These are phyloP conservation scores for Flaveria brownii DNA, from an alignment of 129 eudicot genomes.

Conservation along the genomic window DNA sequence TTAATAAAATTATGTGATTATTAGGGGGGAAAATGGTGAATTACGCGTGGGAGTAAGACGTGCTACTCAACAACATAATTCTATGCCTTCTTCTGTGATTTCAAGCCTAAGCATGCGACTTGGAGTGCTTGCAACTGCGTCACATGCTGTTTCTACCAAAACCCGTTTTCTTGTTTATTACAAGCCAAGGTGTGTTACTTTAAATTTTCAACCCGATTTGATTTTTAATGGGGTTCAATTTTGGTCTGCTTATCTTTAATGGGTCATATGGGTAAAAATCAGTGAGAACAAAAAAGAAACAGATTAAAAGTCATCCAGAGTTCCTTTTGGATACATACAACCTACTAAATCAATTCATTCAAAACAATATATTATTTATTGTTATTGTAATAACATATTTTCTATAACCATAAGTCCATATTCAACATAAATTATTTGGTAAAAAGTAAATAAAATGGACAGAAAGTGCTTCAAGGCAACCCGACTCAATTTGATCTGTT, in stretches of 20 bases:
- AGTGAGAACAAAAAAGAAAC: background rate
- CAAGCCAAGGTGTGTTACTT: conserved; percentile 64
- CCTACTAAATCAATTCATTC: background rate
- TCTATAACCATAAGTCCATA: background rate
- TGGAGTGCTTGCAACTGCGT: conserved; percentile 92
- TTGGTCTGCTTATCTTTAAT: background rate
- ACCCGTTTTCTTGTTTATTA: conserved; percentile 76
- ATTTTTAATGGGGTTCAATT: background rate
- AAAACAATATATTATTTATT: background rate
- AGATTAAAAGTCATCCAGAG: background rate
- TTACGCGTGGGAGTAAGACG: conserved; percentile 86
- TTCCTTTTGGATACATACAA: conserved; percentile 6
- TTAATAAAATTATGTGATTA: conserved; percentile 12
- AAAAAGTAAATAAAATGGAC: background rate
- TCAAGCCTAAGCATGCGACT: conserved; percentile 93
- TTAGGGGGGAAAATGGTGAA: conserved; percentile 73
- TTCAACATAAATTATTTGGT: background rate
- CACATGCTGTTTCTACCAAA: conserved; percentile 70
- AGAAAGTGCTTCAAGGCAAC: background rate
- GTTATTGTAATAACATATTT: background rate
- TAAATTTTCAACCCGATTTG: background rate
- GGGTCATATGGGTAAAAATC: conserved; percentile 1
- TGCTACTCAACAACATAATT: conserved; percentile 59
- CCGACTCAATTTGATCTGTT: background rate
- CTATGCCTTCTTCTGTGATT: conserved; percentile 84